These are phyloP conservation scores for Plectosphaerella sp. DNA, from an alignment of 2,329 filamentous ascomycete genomes.

Conservation along the genomic window DNA sequence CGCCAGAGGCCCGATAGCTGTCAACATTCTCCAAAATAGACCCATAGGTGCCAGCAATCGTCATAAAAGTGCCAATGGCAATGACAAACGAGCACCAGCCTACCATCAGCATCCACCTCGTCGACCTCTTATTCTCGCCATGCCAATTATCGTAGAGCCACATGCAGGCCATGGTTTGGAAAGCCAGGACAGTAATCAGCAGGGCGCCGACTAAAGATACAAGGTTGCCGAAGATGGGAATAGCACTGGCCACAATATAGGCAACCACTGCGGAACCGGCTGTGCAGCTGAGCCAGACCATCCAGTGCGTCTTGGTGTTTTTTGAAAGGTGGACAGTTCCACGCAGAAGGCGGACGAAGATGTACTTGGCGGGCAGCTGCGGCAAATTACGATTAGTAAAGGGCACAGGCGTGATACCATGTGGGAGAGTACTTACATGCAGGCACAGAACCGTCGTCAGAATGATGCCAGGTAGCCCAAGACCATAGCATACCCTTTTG, in stretches of 20 bases:
- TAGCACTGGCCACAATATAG: conserved; percentile 18
- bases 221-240: conserved; percentile 16
- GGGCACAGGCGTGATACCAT: no score
- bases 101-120: conserved; percentile 12
- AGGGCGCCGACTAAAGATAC: conserved; percentile 24
- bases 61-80: conserved; percentile 6
- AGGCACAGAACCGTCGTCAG: conserved; percentile 17
- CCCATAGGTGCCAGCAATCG: conserved; percentile 9
- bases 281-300: conserved; percentile 21
- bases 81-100: conserved; percentile 14
- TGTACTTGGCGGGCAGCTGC: conserved; percentile 18
- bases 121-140: conserved; percentile 3
- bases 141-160: conserved; percentile 22
- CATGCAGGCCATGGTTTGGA: conserved; percentile 21
- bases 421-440: conserved; percentile 14
- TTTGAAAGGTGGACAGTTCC: conserved; percentile 21
- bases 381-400: background rate
- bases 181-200: conserved; percentile 21
- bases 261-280: conserved; percentile 11
- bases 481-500: conserved; percentile 39
- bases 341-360: conserved; percentile 22
- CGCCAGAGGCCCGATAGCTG: conserved; percentile 2
- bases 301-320: conserved; percentile 21
- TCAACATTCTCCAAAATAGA: conserved; percentile 7
- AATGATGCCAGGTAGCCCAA: conserved; percentile 23